Evolutionary conservation across 106 monocot species (phyloP), one percentile per base, ranked within the genome.

Genomic region (Dioscorea alata): DNA sequence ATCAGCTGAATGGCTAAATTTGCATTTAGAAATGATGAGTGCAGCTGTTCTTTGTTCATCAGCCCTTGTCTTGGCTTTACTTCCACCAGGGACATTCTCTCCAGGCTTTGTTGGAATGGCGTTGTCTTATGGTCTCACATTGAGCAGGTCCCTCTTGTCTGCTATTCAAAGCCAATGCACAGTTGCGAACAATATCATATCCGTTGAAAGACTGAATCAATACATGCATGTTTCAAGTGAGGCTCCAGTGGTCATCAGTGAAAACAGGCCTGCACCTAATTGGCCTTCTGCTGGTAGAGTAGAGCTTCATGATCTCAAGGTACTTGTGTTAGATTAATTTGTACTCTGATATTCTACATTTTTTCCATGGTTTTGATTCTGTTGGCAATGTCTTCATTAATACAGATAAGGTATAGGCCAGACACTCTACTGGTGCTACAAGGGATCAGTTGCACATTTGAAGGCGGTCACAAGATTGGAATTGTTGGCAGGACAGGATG

Each of bases 401-500:
- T 71, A 59, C 84, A 97, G 96, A 82, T 97, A 4, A 81, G 79
- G 50, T 97, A 97, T 74, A 70, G 89, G 16, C 71, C 68, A 22
- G 82, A 86, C 61, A 70, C 74, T 33, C 89, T 89, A 0, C 80
- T 86, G 56, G 92, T 97, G 2, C 80, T 97, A 35, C 69, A 61
- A 25, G 86, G 86, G 50, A 89, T 92, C 73, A 92, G 76, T 34
- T 97, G 96, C 75, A 83, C 72, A 68, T 86, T 97, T 77, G 76
- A 80, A 67, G 86, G 89, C 33, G 86, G 89, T 12, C 66, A 89
- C 32, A 97, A 92, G 73, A 86, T 97, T 50, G 96, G 96, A 32
- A 80, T 97, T 8, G 92, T 97, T 50, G 96, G 96, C 19, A 64
- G 96, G 25, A 97, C 96, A 15, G 96, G 96, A 42, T 92, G 96